Evolutionary conservation across 805 yeast species (phyloP).

Genomic region (Pichia heedii): DNA sequence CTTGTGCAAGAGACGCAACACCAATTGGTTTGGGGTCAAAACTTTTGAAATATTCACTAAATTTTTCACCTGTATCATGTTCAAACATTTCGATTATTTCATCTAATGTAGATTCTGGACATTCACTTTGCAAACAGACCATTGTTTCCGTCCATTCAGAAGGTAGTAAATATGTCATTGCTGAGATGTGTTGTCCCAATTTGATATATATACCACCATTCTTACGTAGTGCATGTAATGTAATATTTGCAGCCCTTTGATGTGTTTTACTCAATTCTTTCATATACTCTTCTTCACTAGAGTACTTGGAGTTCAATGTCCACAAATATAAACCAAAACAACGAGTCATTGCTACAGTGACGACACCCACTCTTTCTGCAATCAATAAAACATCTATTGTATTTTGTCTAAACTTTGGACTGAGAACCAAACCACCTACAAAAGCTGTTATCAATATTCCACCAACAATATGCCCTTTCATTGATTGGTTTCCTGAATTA

Average conservation of each 20-base stretch:
- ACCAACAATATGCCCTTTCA: constrained; percentile 7
- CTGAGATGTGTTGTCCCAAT: constrained; percentile 89
- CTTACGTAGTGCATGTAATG: constrained; percentile 66
- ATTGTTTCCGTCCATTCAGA: constrained; percentile 92
- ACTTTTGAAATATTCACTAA: constrained; percentile 56
- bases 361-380: constrained; percentile 49
- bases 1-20: constrained; percentile 94
- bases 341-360: constrained; percentile 55
- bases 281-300: constrained; percentile 37
- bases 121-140: constrained; percentile 84
- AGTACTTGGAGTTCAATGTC: constrained; percentile 35
- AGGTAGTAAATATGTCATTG: constrained; percentile 86
- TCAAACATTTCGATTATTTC: constrained; percentile 61
- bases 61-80: constrained; percentile 50
- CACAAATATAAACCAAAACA: constrained; percentile 67
- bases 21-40: constrained; percentile 79
- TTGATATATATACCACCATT: constrained; percentile 94
- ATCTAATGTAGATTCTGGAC: constrained; percentile 70
- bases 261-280: constrained; percentile 61
- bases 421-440: constrained; percentile 21
- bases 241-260: constrained; percentile 63
- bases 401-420: constrained; percentile 28
- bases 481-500: not conserved
- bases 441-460: constrained; percentile 9
- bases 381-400: constrained; percentile 30